Base-by-base conservation (phyloP, 225 moss, liverwort and hornwort species). In the Takakia lepidozioides region DNA sequence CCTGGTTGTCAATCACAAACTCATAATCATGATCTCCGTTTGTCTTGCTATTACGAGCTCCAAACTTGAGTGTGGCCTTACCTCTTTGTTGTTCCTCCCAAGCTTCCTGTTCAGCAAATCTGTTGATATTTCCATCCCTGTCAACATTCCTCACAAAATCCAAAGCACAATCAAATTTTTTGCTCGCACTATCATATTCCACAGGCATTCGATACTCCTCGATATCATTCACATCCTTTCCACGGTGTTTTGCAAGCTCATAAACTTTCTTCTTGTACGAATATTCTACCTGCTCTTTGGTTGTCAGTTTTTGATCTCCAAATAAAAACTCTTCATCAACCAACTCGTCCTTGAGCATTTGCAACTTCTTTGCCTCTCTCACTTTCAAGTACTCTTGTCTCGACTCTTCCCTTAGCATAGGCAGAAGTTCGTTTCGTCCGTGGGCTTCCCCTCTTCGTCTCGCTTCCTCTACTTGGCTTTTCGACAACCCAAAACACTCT, bases 231-330 rank as follows among this genome's bases (percentile, higher is more conserved):
- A 85, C 64, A 49, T 85, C 83, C 59, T 81, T 75, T 21, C 85
- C 85, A 24, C 88, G 74, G 47, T 85, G 80, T 46, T 69, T 85
- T n/a, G 88, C 92, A 44, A 93, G 61, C 46, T 80, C 88, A 50
- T 75, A 88, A 48, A 93, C 84, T 66, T 88, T 70, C 63, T 62
- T 83, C 62, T 93, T 88, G 60, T 74, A 88, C 78, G 66, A 69
- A 45, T 53, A 60, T 24, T 74, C 73, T 13, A 60, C 70, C 52
- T 57, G 59, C 63, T 79, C 78, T 63, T 74, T 79, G 41, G 60
- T 50, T 30, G 78, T 79, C 66, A 79, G 43, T 25, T 54, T 53
- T 48, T 59, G 59, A 39, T 50, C 78, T 56, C 66, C 66, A 15
- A 79, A 79, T 26, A 79, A 74, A 63, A 69, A 70, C 46, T 73